Conservation (phyloP, 805 yeast species). For the Teunomyces kruisii region DNA sequence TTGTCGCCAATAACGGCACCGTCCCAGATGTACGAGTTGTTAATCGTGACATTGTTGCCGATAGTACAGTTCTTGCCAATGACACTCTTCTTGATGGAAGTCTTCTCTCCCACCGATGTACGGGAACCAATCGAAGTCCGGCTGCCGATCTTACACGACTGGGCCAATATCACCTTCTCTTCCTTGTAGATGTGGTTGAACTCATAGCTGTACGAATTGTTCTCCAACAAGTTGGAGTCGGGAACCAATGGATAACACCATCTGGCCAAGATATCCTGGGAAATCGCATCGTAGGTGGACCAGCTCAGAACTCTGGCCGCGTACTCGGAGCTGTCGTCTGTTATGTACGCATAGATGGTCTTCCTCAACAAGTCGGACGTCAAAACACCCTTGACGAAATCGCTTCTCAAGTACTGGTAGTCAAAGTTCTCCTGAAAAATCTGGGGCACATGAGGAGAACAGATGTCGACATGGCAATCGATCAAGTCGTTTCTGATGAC, state of each 20-base stretch:
- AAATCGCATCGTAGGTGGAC: constrained; percentile 88
- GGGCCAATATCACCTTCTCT: constrained; percentile 83
- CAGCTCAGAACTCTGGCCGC: constrained; percentile 96
- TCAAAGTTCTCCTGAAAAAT: constrained; percentile 96
- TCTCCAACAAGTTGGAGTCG: constrained; percentile 72
- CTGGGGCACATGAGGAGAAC: constrained; percentile 92
- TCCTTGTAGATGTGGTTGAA: constrained; percentile 88
- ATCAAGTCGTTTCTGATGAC: constrained; percentile 86
- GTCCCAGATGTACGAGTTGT: constrained; percentile 86
- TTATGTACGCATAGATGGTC: constrained; percentile 83
- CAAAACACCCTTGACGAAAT: constrained; percentile 87
- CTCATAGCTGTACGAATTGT: constrained; percentile 76
- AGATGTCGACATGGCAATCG: constrained; percentile 95
- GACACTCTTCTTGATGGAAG: constrained; percentile 65
- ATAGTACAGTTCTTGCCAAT: constrained; percentile 86
- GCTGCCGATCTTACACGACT: constrained; percentile 81
- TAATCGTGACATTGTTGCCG: constrained; percentile 71
- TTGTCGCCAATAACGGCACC: constrained; percentile 71
- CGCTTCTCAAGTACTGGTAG: constrained; percentile 81
- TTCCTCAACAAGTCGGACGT: constrained; percentile 88
- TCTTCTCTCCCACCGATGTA: constrained; percentile 73
- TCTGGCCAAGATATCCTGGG: constrained; percentile 86
- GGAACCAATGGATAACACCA: constrained; percentile 93
- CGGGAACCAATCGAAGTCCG: constrained; percentile 81
- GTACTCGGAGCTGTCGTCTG: constrained; percentile 63